Conservation (phyloP, 2,329 filamentous ascomycete genomes). For the Hypoxylon sp. region DNA sequence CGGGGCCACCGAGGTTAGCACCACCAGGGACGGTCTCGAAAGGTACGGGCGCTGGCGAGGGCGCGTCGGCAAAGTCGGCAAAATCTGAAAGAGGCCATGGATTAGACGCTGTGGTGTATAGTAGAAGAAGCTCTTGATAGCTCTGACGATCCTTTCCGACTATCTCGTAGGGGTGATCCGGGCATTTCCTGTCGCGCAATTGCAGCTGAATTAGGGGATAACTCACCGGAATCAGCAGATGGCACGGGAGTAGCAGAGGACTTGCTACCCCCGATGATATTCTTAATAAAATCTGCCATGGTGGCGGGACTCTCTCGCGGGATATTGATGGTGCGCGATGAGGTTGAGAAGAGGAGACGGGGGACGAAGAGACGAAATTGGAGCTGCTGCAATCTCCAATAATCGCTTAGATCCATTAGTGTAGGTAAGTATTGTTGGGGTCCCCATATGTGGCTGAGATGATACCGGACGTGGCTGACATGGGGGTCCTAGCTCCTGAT, state of each 20-base stretch:
- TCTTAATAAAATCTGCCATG: constrained; percentile 74
- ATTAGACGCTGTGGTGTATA: constrained; percentile 9
- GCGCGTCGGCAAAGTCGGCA: constrained; percentile 88
- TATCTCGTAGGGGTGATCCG: neutral
- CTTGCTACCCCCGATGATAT: constrained; percentile 77
- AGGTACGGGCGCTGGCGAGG: constrained; percentile 71
- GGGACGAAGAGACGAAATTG: constrained; percentile 22
- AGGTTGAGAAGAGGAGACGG: constrained; percentile 31
- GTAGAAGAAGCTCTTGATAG: neutral
- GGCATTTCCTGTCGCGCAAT: constrained; percentile 32
- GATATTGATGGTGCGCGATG: constrained; percentile 39
- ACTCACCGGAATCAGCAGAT: constrained; percentile 73
- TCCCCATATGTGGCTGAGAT: constrained; percentile 12
- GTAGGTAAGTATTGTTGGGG: constrained; percentile 2
- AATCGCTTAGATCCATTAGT: constrained; percentile 11
- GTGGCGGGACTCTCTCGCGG: constrained; percentile 46
- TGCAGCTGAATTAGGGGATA: constrained; percentile 28
- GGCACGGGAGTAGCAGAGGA: constrained; percentile 64
- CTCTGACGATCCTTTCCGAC: constrained; percentile 2
- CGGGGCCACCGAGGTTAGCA: constrained; percentile 62
- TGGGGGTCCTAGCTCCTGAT: neutral
- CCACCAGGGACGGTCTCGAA: constrained; percentile 61
- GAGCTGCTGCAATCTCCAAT: constrained; percentile 34
- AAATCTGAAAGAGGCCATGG: constrained; percentile 75
- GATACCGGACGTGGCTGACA: neutral